Evolutionary conservation across 2,329 filamentous ascomycete species (phyloP).

Genomic region (Botryosphaeria dothidea): DNA sequence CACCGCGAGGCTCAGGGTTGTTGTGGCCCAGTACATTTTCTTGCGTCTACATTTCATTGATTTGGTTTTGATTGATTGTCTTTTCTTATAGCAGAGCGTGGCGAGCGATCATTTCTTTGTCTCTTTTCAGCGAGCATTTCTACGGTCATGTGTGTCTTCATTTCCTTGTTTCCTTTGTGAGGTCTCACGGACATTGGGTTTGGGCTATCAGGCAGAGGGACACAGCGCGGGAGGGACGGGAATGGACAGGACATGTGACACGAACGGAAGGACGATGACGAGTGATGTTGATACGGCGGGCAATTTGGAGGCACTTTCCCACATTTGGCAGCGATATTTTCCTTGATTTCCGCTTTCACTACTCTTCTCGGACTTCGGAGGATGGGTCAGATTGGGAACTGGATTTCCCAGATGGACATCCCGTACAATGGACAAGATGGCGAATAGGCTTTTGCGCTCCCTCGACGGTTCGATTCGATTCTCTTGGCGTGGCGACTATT

Average conservation of each 20-base stretch:
- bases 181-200: constrained; percentile 5
- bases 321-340: constrained; percentile 35
- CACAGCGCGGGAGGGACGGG: constrained; percentile 8
- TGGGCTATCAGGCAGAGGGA: constrained; percentile 7
- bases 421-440: constrained; percentile 9
- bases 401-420: background rate
- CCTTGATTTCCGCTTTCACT: constrained; percentile 34
- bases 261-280: constrained; percentile 18
- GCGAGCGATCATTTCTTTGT: constrained; percentile 35
- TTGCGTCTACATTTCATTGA: constrained; percentile 33
- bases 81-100: constrained; percentile 33
- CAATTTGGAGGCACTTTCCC: constrained; percentile 15
- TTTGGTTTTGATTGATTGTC: constrained; percentile 31
- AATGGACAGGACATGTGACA: constrained; percentile 19
- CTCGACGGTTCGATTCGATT: background rate
- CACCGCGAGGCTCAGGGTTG: background rate
- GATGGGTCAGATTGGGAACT: constrained; percentile 13
- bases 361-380: constrained; percentile 23
- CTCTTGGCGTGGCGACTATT: constrained; percentile 9
- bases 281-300: constrained; percentile 20
- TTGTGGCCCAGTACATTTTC: constrained; percentile 32
- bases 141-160: constrained; percentile 23
- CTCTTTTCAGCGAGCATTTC: constrained; percentile 20
- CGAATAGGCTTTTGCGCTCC: constrained; percentile 2
- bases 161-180: constrained; percentile 20